Conservation (phyloP, 768 basidiomycete genomes). For the Sutorius australiensis region DNA sequence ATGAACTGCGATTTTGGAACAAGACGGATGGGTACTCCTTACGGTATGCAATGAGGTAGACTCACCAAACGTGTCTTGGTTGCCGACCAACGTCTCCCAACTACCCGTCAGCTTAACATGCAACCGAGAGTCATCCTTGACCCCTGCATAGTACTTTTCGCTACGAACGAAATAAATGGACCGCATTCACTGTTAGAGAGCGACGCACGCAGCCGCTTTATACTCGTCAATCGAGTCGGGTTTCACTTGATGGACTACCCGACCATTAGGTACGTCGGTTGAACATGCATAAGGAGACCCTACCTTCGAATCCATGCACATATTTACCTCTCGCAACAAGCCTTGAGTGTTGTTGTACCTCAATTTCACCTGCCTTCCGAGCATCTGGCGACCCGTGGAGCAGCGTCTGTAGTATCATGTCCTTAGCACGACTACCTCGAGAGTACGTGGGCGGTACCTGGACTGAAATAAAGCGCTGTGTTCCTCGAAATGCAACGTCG, state of each 20-base stretch:
- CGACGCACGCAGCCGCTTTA: conserved; percentile 78
- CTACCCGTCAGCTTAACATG: conserved; percentile 88
- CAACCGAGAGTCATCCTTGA: conserved; percentile 68
- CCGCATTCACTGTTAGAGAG: conserved; percentile 1
- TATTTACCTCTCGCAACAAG: conserved; percentile 93
- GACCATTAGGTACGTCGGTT: conserved; percentile 1
- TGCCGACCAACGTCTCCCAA: conserved; percentile 89
- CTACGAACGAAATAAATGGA: conserved; percentile 36
- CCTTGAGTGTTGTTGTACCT: conserved; percentile 78
- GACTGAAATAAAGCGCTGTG: conserved; percentile 56
- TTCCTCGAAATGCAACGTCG: conserved; percentile 17
- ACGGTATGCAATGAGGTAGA: conserved; percentile 28
- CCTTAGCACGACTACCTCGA: conserved; percentile 28
- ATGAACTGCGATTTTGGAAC: conserved; percentile 37
- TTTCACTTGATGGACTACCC: conserved; percentile 77
- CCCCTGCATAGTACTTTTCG: conserved; percentile 77
- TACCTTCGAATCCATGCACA: conserved; percentile 86
- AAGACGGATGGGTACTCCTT: background rate
- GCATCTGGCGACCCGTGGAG: conserved; percentile 94
- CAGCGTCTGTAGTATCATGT: conserved; percentile 53
- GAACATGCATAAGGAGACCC: background rate
- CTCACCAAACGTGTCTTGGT: conserved; percentile 80
- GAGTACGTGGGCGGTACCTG: conserved; percentile 42
- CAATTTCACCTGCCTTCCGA: conserved; percentile 73
- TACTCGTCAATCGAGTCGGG: conserved; percentile 81